Evolutionary conservation across 192 early-diverging fungal genomes (phyloP).

Genomic region (Thamnidium elegans): DNA sequence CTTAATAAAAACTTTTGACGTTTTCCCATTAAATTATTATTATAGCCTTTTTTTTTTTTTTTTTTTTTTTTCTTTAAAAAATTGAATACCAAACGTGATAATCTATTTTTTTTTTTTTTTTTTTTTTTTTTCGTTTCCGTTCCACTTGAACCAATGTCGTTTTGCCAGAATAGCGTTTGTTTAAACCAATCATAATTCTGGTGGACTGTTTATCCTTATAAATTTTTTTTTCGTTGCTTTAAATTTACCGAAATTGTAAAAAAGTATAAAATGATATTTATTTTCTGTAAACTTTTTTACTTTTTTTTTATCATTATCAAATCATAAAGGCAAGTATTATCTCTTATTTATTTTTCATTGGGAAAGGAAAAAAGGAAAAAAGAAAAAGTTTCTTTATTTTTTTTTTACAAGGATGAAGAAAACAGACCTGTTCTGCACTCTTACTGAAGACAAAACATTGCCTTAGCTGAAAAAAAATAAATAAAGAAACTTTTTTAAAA

Average conservation of each 20-base stretch:
- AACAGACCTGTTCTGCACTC: slow-evolving; percentile 22
- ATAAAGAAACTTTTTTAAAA: not conserved
- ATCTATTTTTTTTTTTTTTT: not conserved
- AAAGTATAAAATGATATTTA: slow-evolving; percentile 4
- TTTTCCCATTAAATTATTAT: not conserved
- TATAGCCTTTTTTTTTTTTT: too few relatives aligned
- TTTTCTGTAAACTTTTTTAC: not conserved
- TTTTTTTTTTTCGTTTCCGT: not conserved
- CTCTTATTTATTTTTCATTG: too few relatives aligned
- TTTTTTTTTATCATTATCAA: not conserved
- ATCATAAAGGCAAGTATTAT: not conserved
- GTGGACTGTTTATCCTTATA: too few relatives aligned
- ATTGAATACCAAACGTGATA: too few relatives aligned
- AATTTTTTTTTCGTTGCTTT: too few relatives aligned
- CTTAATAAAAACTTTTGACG: not conserved
- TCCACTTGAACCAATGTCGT: too few relatives aligned
- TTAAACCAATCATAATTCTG: too few relatives aligned
- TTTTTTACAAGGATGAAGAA: slow-evolving; percentile 10
- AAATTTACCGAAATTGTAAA: not conserved
- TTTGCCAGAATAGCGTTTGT: too few relatives aligned
- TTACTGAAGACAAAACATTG: slow-evolving; percentile 17
- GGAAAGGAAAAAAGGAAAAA: not conserved
- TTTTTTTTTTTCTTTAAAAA: not conserved
- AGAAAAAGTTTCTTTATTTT: not conserved
- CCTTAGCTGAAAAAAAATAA: not conserved